Evolutionary conservation across 2,329 filamentous ascomycete genomes (phyloP).

Genomic region (Verticillium isaacii): DNA sequence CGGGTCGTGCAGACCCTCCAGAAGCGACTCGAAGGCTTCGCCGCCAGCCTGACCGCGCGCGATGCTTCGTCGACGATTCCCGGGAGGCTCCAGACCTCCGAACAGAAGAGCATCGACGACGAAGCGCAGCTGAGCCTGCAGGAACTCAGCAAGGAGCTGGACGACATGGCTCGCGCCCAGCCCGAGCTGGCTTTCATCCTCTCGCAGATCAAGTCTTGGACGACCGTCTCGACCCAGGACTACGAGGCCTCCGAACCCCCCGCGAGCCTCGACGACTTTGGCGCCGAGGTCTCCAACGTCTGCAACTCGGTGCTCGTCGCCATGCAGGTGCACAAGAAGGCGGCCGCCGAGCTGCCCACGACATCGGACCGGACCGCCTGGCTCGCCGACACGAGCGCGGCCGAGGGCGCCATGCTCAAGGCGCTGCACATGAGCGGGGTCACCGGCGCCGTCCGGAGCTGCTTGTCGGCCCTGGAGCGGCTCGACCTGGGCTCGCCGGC

Average conservation of each 20-base stretch:
- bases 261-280: constrained; percentile 37
- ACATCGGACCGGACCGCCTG: constrained; percentile 58
- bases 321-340: constrained; percentile 65
- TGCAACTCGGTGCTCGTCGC: constrained; percentile 75
- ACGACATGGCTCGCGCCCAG: constrained; percentile 24
- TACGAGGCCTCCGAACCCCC: constrained; percentile 9
- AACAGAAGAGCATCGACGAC: constrained; percentile 24
- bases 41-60: constrained; percentile 35
- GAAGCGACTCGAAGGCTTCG: constrained; percentile 45
- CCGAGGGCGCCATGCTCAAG: constrained; percentile 5
- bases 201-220: constrained; percentile 63
- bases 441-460: constrained; percentile 6
- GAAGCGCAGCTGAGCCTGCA: constrained; percentile 31
- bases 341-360: constrained; percentile 46
- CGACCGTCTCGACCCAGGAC: constrained; percentile 25
- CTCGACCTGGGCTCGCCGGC: constrained; percentile 35
- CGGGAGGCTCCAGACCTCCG: constrained; percentile 38
- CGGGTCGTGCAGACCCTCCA: constrained; percentile 38
- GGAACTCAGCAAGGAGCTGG: constrained; percentile 35
- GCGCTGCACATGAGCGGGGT: constrained; percentile 8
- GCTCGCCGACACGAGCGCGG: constrained; percentile 20
- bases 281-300: constrained; percentile 55
- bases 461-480: constrained; percentile 15
- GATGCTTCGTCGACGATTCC: constrained; percentile 45
- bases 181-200: constrained; percentile 62